Evolutionary conservation across 2,329 filamentous ascomycete genomes (phyloP).

Genomic region (Stachybotrys echinatus): DNA sequence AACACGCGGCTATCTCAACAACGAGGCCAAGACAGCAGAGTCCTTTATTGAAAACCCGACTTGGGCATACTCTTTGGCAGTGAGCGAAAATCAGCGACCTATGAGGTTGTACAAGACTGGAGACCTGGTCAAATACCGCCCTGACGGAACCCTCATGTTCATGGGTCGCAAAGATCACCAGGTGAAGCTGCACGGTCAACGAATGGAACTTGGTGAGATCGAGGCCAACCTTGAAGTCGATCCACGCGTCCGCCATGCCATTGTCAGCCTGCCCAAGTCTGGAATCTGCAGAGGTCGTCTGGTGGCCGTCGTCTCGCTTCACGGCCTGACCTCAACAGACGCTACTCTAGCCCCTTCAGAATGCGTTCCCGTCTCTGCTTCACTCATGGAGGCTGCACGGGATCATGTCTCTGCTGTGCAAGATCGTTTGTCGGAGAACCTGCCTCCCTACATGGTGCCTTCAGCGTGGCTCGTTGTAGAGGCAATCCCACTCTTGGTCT

Average conservation of each 20-base stretch:
- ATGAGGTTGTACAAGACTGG: conserved; percentile 37
- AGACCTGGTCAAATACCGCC: conserved; percentile 36
- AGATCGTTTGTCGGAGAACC: conserved; percentile 12
- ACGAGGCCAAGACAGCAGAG: conserved; percentile 1
- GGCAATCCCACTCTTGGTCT: conserved; percentile 7
- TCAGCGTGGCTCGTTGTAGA: conserved; percentile 4
- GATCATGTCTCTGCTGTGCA: conserved; percentile 9
- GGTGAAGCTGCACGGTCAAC: conserved; percentile 35
- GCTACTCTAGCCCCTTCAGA: conserved; percentile 7
- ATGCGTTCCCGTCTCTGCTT: not conserved
- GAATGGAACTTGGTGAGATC: conserved; percentile 40
- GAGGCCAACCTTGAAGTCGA: conserved; percentile 46
- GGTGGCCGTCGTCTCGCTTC: not conserved
- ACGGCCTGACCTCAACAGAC: conserved; percentile 10
- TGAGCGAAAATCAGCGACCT: not conserved
- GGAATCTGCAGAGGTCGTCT: conserved; percentile 7
- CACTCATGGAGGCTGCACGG: not conserved
- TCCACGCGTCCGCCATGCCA: conserved; percentile 45
- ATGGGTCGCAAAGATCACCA: conserved; percentile 43
- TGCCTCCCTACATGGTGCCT: conserved; percentile 8
- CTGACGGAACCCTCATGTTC: conserved; percentile 32
- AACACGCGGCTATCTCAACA: conserved; percentile 4
- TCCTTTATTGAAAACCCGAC: not conserved
- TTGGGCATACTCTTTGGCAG: conserved; percentile 9
- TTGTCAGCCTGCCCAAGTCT: conserved; percentile 29